These are phyloP conservation scores for Tylopilus subfusipes DNA, from an alignment of 768 basidiomycete species.

Conservation along the genomic window DNA sequence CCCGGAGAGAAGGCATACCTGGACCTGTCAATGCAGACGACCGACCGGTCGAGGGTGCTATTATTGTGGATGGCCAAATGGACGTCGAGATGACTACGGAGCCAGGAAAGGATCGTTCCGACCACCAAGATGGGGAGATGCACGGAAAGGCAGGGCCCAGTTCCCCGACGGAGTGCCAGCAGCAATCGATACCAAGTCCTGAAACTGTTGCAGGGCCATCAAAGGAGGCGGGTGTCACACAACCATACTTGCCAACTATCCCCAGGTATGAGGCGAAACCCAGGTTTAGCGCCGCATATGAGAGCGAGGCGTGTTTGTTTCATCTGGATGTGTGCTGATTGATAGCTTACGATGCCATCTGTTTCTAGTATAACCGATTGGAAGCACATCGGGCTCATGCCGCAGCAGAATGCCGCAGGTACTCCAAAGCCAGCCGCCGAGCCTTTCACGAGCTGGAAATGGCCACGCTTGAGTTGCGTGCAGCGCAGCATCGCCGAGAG, in stretches of 20 bases:
- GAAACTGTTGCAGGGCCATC: conserved; percentile 15
- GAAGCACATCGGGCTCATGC: conserved; percentile 39
- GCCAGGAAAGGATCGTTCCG: conserved; percentile 14
- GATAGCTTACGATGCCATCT: background rate
- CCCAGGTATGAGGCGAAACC: conserved; percentile 28
- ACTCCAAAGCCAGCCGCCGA: conserved; percentile 41
- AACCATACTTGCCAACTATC: conserved; percentile 32
- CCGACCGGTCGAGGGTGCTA: background rate
- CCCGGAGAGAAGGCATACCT: background rate
- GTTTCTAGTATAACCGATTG: conserved; percentile 30
- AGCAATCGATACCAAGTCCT: background rate
- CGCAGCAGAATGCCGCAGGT: conserved; percentile 38
- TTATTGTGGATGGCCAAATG: background rate
- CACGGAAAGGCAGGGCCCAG: conserved; percentile 23
- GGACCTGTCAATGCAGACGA: conserved; percentile 4
- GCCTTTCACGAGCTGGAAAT: conserved; percentile 62
- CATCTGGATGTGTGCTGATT: background rate
- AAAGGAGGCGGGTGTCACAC: conserved; percentile 21
- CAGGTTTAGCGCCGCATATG: conserved; percentile 27
- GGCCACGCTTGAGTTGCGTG: conserved; percentile 55
- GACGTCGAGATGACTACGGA: conserved; percentile 9
- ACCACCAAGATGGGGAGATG: conserved; percentile 14
- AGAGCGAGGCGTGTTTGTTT: conserved; percentile 24
- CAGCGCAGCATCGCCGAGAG: conserved; percentile 54
- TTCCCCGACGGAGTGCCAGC: conserved; percentile 8